Base-by-base conservation (phyloP, 1,139 yeast genomes). In the Yamadazyma pseudoaaseri region DNA sequence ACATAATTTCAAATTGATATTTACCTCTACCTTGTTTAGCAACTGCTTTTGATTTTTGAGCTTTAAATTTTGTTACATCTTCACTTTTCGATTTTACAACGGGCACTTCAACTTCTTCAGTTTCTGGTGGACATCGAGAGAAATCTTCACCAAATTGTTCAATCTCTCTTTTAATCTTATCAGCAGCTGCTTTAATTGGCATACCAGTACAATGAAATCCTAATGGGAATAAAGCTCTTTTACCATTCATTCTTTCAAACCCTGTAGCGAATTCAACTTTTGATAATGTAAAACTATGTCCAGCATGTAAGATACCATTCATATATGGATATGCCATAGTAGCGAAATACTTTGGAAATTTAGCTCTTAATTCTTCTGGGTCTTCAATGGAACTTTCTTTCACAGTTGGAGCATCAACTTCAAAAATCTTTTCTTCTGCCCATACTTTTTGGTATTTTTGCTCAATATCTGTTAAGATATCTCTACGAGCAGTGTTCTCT, bases 171-270 rank as follows among this genome's bases (percentile, higher is more conserved):
- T 80, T 79, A 52, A 94, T 76, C 65, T 92, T 92, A 65, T 92
- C 99, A 31, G 99, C 98, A 54, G 96, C 78, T 12, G 98, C 92
- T 68, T 80, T 84, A 60, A 92, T 94, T 38, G 99, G 98, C 97
- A 92, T 85, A 72, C 99, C 99, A 28, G 98, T 92, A 75, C 98
- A 94, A 65, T 92, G 99, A 81, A 92, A 92, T 35, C 98, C 99
- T 42, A 94, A 74, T 33, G 99, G 98, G 67, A 87, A 92, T 43
- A 92, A 70, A 22, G 97, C 96, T 51, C 85, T 77, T 64, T 85
- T 87, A 46, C 97, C 97, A 54, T 76, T 74, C 92, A 94, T 85
- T 64, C 97, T 81, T 65, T 92, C 96, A 56, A 84, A 94, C 37
- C 98, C 97, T 38, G 86, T 74, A 35, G 94, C 85, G 60, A 85